Conservation (phyloP, 2,329 filamentous ascomycete genomes). For the Nannizziopsis arthrosporioides region DNA sequence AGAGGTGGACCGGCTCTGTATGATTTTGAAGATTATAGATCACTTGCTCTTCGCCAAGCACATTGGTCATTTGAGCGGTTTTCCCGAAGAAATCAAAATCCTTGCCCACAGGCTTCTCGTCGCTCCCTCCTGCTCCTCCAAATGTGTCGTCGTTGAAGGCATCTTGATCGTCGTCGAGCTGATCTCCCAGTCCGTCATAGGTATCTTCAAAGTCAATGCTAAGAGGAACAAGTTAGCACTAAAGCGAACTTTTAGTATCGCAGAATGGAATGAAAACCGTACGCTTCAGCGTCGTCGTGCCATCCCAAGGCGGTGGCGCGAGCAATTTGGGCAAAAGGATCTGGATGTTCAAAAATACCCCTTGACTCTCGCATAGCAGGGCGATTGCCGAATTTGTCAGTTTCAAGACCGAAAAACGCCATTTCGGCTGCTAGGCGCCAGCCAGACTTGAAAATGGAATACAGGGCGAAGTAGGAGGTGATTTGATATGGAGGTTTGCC, state of each 20-base stretch:
- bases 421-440: constrained; percentile 37
- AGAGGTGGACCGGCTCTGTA: constrained; percentile 13
- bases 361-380: constrained; percentile 61
- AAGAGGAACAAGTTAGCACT: constrained; percentile 6
- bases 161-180: constrained; percentile 83
- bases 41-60: constrained; percentile 81
- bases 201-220: constrained; percentile 90
- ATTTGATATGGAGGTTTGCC: not conserved
- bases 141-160: constrained; percentile 97
- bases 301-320: constrained; percentile 38
- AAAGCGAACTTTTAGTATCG: not conserved
- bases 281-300: constrained; percentile 49
- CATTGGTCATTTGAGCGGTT: constrained; percentile 74
- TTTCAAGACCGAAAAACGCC: constrained; percentile 89
- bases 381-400: constrained; percentile 52
- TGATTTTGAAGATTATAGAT: constrained; percentile 65
- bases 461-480: not conserved
- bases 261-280: constrained; percentile 20
- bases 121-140: constrained; percentile 41
- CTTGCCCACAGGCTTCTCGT: constrained; percentile 56
- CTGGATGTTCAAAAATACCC: constrained; percentile 63
- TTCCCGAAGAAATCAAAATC: constrained; percentile 96
- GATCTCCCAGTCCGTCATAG: constrained; percentile 85
- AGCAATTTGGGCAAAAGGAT: constrained; percentile 79
- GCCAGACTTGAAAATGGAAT: not conserved